Conservation (phyloP, 768 basidiomycete genomes). For the Pleurotus salmoneostramineus region DNA sequence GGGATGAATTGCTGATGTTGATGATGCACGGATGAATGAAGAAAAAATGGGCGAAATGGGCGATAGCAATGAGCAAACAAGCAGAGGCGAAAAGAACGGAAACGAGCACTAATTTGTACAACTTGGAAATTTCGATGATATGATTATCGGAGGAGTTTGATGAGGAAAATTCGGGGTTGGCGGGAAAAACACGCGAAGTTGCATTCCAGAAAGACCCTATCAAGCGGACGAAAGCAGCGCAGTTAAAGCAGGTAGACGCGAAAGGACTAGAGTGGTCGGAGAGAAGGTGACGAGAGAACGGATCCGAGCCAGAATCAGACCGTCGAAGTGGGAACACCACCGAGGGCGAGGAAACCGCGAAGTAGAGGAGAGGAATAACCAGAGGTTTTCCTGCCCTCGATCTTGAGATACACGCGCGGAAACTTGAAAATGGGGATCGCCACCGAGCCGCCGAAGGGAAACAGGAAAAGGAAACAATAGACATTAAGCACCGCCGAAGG, state of each 20-base stretch:
- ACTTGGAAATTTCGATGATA: too few species aligned
- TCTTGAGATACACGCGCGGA: neutral
- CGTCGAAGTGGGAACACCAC: neutral
- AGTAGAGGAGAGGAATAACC: constrained; percentile 6
- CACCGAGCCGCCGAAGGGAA: neutral
- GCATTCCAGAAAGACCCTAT: neutral
- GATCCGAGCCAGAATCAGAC: neutral
- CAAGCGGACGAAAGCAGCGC: neutral
- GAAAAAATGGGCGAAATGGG: neutral
- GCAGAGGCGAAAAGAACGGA: too few species aligned
- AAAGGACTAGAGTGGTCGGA: neutral
- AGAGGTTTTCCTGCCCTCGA: neutral
- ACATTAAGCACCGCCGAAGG: neutral
- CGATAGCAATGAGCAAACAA: neutral
- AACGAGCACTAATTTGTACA: too few species aligned
- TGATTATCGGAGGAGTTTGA: too few species aligned
- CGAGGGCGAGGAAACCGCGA: constrained; percentile 2
- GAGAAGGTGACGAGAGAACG: neutral
- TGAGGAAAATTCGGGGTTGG: too few species aligned
- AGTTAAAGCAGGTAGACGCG: neutral
- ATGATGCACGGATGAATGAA: neutral
- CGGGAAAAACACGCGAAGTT: neutral
- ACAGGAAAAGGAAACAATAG: neutral
- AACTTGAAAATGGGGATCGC: neutral
- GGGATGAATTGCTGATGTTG: neutral